Evolutionary conservation across 2,329 filamentous ascomycete species (phyloP).

Genomic region (Curvularia lunata): DNA sequence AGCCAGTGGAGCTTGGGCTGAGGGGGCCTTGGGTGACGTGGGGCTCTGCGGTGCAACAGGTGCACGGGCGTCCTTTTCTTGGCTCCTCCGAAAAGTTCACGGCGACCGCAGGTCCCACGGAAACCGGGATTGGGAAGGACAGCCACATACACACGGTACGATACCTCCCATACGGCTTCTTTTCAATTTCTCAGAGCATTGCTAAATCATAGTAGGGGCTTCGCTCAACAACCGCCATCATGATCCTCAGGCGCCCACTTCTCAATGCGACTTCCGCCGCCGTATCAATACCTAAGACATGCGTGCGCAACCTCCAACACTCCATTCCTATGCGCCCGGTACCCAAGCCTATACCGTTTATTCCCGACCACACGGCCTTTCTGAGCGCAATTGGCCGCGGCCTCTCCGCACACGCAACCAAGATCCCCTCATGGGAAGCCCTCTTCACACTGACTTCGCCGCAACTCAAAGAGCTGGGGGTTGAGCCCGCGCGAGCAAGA

Average conservation of each 20-base stretch:
- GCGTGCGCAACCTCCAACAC: constrained; percentile 48
- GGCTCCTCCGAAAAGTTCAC: constrained; percentile 45
- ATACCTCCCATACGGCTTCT: background rate
- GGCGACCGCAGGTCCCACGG: constrained; percentile 17
- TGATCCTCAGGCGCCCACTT: constrained; percentile 47
- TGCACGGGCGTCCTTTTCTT: constrained; percentile 29
- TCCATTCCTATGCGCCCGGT: constrained; percentile 54
- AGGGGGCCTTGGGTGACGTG: constrained; percentile 15
- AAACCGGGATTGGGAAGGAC: constrained; percentile 4
- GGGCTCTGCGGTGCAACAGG: constrained; percentile 13
- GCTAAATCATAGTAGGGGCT: background rate
- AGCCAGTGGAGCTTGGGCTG: constrained; percentile 12
- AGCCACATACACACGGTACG: background rate
- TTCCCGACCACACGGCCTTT: constrained; percentile 85
- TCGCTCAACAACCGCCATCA: constrained; percentile 25
- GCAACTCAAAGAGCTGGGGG: constrained; percentile 79
- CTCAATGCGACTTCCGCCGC: constrained; percentile 34
- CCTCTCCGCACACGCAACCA: constrained; percentile 79
- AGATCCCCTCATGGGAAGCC: constrained; percentile 88
- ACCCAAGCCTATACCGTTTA: constrained; percentile 79
- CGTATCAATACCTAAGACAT: constrained; percentile 37
- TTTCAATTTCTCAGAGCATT: background rate
- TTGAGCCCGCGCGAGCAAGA: constrained; percentile 83
- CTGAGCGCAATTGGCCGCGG: constrained; percentile 89
- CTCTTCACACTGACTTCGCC: constrained; percentile 81